A percentile compares a stretch with the other conserved stretches of the same genome.
Conservation (phyloP, 2,329 filamentous ascomycete species). For the Exophiala sp. region DNA sequence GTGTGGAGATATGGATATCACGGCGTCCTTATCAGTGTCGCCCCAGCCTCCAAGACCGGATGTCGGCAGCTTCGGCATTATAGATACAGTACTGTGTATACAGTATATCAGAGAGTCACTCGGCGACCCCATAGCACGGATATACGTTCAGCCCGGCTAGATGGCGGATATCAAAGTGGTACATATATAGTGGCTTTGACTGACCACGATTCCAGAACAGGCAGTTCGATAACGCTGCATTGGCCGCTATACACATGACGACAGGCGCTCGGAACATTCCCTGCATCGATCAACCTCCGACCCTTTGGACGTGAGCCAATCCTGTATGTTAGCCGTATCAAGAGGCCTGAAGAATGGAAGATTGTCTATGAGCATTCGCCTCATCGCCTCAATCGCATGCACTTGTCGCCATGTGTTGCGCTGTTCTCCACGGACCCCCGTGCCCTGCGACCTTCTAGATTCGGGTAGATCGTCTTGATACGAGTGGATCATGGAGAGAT, state of each 20-base stretch:
- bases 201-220: background rate
- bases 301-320: background rate
- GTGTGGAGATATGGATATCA: too few relatives aligned
- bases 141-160: background rate
- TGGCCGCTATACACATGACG: too few relatives aligned
- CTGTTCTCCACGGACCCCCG: constrained; percentile 4
- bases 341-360: too few relatives aligned
- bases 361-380: too few relatives aligned
- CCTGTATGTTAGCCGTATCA: background rate
- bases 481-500: constrained; percentile 1
- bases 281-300: background rate
- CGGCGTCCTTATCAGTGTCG: too few relatives aligned
- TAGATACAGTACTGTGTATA: too few relatives aligned
- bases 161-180: background rate
- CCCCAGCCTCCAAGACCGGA: too few relatives aligned
- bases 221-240: background rate
- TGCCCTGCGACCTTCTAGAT: constrained; percentile 6
- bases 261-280: background rate
- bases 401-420: background rate
- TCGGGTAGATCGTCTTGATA: constrained; percentile 8
- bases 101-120: too few relatives aligned
- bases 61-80: too few relatives aligned
- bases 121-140: too few relatives aligned
- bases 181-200: background rate
- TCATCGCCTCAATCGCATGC: background rate